Base-by-base conservation (phyloP, 2,329 filamentous ascomycete genomes). In the Emergomyces africanus region DNA sequence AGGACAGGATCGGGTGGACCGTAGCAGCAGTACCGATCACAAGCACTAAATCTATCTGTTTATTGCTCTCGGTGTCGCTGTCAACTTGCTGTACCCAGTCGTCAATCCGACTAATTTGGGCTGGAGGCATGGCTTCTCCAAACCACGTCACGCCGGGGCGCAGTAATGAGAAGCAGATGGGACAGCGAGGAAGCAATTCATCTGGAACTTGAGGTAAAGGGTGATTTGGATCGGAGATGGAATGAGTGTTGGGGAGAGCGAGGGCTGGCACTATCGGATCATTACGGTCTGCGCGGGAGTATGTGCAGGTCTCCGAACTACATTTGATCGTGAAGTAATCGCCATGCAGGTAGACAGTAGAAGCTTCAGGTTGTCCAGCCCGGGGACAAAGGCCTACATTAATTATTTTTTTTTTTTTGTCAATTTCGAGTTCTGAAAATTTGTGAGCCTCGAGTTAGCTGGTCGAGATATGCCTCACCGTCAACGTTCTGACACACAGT, bases 401-500 rank as follows among this genome's bases (percentile, higher is more conserved):
- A 41, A 30, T 30, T 30, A n/a, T n/a, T 30, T 30, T 30, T 30
- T 44, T 44, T 4, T 44, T 18, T 30, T 10, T 30, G 25, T 55
- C 30, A 44, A 54, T 30, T 1, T 39, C n/a, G 15, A 10, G 2
- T 53, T 23, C 12, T 37, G 6, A 12, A 25, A 20, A 54, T 25
- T 33, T n/a, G 30, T 37, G 49, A 12, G 8, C 18, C 30, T 41
- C 33, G 14, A 20, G 14, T 6, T n/a, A 20, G 5, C 20, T 10
- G 18, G 39, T 28, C 2, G 20, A 37, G 39, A 44, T n/a, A 44
- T 44, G 15, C 23, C 55, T 49, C 23, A 39, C 55, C 42, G 25
- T 57, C 55, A 37, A 49, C 49, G 41, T 57, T 57, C 28, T 49
- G 55, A 49, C 55, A 48, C 28, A 57, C 41, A 14, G 55, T 57